Evolutionary conservation across 1,139 yeast species (phyloP).

Genomic region (Pichia sp.): DNA sequence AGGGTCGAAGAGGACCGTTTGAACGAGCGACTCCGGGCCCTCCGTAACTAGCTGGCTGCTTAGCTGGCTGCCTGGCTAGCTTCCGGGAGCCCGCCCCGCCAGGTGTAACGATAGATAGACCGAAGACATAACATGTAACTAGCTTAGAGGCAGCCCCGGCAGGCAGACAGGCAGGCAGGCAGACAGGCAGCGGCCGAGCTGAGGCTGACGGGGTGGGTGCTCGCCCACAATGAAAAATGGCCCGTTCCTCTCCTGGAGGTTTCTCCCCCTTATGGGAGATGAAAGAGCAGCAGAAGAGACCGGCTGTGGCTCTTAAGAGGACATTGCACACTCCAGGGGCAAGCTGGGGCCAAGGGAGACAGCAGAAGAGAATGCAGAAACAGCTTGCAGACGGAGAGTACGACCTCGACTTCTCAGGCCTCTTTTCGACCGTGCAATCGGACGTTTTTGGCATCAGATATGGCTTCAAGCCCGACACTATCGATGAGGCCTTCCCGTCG

Average conservation of each 20-base stretch:
- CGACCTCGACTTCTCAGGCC: conserved; percentile 30
- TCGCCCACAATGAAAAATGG: too few species aligned
- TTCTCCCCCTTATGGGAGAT: too few species aligned
- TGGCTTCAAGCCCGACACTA: conserved; percentile 31
- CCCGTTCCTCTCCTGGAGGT: too few species aligned
- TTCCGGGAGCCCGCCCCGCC: too few species aligned
- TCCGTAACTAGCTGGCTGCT: conserved; percentile 38
- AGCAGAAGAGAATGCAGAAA: background rate
- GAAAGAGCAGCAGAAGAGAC: too few species aligned
- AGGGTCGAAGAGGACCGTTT: conserved; percentile 69
- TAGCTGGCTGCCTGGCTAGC: too few species aligned
- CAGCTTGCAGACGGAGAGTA: conserved; percentile 33
- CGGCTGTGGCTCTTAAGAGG: background rate
- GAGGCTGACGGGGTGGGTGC: too few species aligned
- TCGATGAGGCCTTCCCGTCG: conserved; percentile 25
- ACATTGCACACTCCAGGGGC: background rate
- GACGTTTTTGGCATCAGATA: conserved; percentile 30
- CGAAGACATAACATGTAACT: too few species aligned
- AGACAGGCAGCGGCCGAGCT: too few species aligned
- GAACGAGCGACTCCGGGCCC: conserved; percentile 83
- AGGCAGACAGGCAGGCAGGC: too few species aligned
- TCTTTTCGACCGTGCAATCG: conserved; percentile 19
- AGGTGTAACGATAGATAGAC: too few species aligned
- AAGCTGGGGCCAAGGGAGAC: background rate
- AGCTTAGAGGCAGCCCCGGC: too few species aligned